phyloP scores from a whole-genome alignment of 2,329 filamentous ascomycete species.

The Venturia carpophila region DNA sequence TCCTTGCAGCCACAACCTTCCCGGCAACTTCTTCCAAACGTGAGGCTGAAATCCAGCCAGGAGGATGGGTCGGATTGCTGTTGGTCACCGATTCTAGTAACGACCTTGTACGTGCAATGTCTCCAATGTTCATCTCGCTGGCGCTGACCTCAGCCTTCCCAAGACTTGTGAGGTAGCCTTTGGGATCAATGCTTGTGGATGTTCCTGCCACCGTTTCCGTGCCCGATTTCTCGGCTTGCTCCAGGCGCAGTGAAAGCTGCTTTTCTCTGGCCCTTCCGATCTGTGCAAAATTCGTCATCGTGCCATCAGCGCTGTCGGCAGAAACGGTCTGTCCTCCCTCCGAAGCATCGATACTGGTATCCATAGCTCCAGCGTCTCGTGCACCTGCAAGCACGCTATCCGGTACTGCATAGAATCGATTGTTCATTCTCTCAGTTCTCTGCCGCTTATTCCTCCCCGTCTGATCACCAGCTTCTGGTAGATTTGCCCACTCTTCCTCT shows the following conservation, averaged over 20 bases:
- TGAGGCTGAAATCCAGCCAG: slow-evolving; percentile 92
- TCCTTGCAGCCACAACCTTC: slow-evolving; percentile 81
- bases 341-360: slow-evolving; percentile 72
- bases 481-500: slow-evolving; percentile 92
- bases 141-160: slow-evolving; percentile 73
- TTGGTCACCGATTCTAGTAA: slow-evolving; percentile 95
- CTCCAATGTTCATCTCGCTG: slow-evolving; percentile 77
- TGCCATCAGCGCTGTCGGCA: slow-evolving; percentile 59
- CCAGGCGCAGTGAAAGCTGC: slow-evolving; percentile 86
- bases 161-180: slow-evolving; percentile 89
- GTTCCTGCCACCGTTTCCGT: slow-evolving; percentile 67
- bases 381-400: slow-evolving; percentile 91
- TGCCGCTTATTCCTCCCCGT: slow-evolving; percentile 86
- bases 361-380: slow-evolving; percentile 69
- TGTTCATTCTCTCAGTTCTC: slow-evolving; percentile 52
- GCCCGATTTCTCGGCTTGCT: slow-evolving; percentile 72
- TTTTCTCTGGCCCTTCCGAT: slow-evolving; percentile 96
- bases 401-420: slow-evolving; percentile 88
- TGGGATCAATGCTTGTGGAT: slow-evolving; percentile 85
- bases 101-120: slow-evolving; percentile 87
- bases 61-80: slow-evolving; percentile 89
- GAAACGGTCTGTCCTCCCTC: slow-evolving; percentile 50
- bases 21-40: slow-evolving; percentile 88
- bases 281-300: slow-evolving; percentile 96
- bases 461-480: slow-evolving; percentile 93